These are phyloP conservation scores for Polyrhizophydium stewartii DNA, from an alignment of 371 early-diverging fungal species.

Conservation along the genomic window DNA sequence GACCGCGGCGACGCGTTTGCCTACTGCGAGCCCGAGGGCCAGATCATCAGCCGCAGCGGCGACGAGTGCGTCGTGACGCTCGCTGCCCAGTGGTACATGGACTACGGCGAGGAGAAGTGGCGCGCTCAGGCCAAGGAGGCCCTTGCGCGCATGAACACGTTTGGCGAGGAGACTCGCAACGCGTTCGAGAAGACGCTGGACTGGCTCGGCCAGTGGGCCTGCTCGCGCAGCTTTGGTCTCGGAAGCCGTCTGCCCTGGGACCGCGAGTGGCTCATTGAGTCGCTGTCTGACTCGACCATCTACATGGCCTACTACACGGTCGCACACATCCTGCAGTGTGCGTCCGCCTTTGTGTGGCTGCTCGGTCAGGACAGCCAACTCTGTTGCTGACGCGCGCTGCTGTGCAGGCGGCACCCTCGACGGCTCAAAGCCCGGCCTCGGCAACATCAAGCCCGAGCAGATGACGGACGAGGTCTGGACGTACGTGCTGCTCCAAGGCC, in stretches of 20 bases:
- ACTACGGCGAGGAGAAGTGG: slow-evolving; percentile 97
- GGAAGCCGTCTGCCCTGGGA: slow-evolving; percentile 99
- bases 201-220: slow-evolving; percentile 99
- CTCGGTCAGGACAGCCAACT: neutral
- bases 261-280: slow-evolving; percentile 94
- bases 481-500: slow-evolving; percentile 80
- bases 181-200: slow-evolving; percentile 86
- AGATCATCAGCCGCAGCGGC: slow-evolving; percentile 95
- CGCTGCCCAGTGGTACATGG: slow-evolving; percentile 99
- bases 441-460: slow-evolving; percentile 75
- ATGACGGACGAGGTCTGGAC: slow-evolving; percentile 97
- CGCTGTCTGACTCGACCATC: slow-evolving; percentile 98
- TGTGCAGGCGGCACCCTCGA: slow-evolving; percentile 61
- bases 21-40: slow-evolving; percentile 96
- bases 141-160: slow-evolving; percentile 82
- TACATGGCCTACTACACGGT: slow-evolving; percentile 99
- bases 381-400: neutral
- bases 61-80: slow-evolving; percentile 98
- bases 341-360: slow-evolving; percentile 4
- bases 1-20: slow-evolving; percentile 70
- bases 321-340: slow-evolving; percentile 89
- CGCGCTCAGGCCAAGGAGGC: slow-evolving; percentile 13
- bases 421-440: slow-evolving; percentile 78
- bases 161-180: slow-evolving; percentile 80
- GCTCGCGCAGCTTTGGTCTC: slow-evolving; percentile 96